Evolutionary conservation across 2,329 filamentous ascomycete genomes (phyloP).

Genomic region (Podosphaera aphanis): DNA sequence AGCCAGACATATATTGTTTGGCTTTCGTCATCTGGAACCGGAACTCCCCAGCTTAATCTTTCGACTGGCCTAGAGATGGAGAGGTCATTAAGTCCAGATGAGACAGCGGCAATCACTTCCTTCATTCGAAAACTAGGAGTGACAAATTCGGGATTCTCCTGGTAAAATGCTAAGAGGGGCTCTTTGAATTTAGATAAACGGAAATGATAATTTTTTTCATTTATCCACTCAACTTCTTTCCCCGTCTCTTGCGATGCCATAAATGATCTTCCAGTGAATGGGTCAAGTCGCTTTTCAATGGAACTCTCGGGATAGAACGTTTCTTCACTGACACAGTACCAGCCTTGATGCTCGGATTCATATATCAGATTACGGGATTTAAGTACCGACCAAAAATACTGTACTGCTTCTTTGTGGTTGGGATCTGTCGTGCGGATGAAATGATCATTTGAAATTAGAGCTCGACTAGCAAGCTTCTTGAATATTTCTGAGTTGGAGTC

Average conservation of each 20-base stretch:
- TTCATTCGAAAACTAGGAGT: conserved; percentile 48
- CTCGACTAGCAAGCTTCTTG: conserved; percentile 43
- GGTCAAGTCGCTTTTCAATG: conserved; percentile 52
- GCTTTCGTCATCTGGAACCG: conserved; percentile 56
- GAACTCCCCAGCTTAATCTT: conserved; percentile 69
- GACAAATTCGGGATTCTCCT: conserved; percentile 55
- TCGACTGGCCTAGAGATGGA: conserved; percentile 66
- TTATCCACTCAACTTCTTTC: conserved; percentile 82
- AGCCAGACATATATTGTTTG: conserved; percentile 98
- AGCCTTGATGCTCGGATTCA: conserved; percentile 66
- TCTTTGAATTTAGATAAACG: conserved; percentile 63
- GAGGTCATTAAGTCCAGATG: conserved; percentile 58
- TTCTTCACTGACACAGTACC: conserved; percentile 94
- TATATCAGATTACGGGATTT: conserved; percentile 59
- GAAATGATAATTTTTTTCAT: conserved; percentile 89
- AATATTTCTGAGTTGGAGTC: conserved; percentile 66
- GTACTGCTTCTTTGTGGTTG: conserved; percentile 62
- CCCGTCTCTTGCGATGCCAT: conserved; percentile 72
- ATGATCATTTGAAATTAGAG: conserved; percentile 52
- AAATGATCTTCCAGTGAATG: conserved; percentile 58
- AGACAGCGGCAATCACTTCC: conserved; percentile 58
- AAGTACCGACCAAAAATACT: conserved; percentile 71
- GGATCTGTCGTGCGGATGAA: conserved; percentile 83
- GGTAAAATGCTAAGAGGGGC: conserved; percentile 57
- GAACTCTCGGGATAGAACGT: conserved; percentile 70